These are phyloP conservation scores for Penicillium italicum DNA, from an alignment of 2,329 filamentous ascomycete species.

Conservation along the genomic window DNA sequence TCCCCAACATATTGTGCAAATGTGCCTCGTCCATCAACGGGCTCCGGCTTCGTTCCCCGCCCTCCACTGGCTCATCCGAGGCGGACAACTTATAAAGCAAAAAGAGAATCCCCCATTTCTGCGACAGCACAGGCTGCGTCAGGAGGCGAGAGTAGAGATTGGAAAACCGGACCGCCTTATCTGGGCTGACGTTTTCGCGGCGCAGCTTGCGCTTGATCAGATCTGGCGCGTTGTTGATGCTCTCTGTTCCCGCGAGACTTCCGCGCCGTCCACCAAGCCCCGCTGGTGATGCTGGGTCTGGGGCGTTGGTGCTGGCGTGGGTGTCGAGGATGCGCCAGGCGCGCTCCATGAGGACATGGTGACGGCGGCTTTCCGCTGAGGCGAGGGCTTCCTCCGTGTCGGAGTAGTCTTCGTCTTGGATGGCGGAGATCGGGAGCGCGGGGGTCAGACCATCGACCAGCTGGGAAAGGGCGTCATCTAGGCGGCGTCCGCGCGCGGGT, in stretches of 20 bases:
- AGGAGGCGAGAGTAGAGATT: slow-evolving; percentile 87
- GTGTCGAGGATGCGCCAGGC: slow-evolving; percentile 40
- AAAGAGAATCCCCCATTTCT: slow-evolving; percentile 96
- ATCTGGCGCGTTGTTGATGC: slow-evolving; percentile 85
- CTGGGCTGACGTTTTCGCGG: slow-evolving; percentile 67
- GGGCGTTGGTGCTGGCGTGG: slow-evolving; percentile 20
- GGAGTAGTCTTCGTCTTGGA: slow-evolving; percentile 31
- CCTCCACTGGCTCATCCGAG: slow-evolving; percentile 37
- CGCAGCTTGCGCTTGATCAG: slow-evolving; percentile 86
- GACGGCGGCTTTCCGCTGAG: slow-evolving; percentile 37
- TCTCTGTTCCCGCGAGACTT: slow-evolving; percentile 36
- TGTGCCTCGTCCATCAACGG: slow-evolving; percentile 41
- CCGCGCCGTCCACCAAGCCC: slow-evolving; percentile 26
- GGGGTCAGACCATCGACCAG: slow-evolving; percentile 43
- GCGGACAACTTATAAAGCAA: slow-evolving; percentile 81
- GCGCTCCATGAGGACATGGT: slow-evolving; percentile 34
- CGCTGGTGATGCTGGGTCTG: slow-evolving; percentile 27
- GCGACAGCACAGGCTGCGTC: slow-evolving; percentile 83
- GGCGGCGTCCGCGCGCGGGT: slow-evolving; percentile 38
- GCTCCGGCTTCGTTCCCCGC: slow-evolving; percentile 33
- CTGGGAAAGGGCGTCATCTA: slow-evolving; percentile 45
- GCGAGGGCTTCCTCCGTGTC: slow-evolving; percentile 36
- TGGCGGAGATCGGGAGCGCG: slow-evolving; percentile 30
- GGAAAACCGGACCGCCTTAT: slow-evolving; percentile 76
- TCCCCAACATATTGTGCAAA: slow-evolving; percentile 37